Evolutionary conservation across 441 rosid species (phyloP).

Genomic region (Dalechampia spathulata): DNA sequence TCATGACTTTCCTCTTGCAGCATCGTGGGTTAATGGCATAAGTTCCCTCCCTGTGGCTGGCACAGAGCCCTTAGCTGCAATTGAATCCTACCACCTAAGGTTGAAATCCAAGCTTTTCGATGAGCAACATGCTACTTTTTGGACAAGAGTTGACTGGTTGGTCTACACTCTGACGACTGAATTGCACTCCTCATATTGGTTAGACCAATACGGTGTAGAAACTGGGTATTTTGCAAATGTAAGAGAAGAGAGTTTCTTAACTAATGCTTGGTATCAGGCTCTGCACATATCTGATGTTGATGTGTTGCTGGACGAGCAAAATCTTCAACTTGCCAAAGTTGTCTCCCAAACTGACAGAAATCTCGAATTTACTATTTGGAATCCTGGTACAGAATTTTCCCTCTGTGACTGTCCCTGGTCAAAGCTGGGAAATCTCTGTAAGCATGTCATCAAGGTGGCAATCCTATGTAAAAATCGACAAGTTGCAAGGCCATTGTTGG

Average conservation of each 20-base stretch:
- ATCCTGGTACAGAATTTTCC: slow-evolving; percentile 57
- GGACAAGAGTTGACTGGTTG: slow-evolving; percentile 47
- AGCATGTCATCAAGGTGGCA: slow-evolving; percentile 50
- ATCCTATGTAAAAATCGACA: slow-evolving; percentile 37
- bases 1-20: slow-evolving; percentile 23
- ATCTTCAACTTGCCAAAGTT: slow-evolving; percentile 42
- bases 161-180: slow-evolving; percentile 39
- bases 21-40: slow-evolving; percentile 30
- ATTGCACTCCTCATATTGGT: slow-evolving; percentile 45
- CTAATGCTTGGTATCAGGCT: slow-evolving; percentile 46
- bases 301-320: slow-evolving; percentile 37
- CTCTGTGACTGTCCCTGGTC: slow-evolving; percentile 45
- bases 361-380: slow-evolving; percentile 33
- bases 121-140: slow-evolving; percentile 26
- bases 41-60: slow-evolving; percentile 38
- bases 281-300: slow-evolving; percentile 34
- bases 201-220: slow-evolving; percentile 32
- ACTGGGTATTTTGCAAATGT: slow-evolving; percentile 36
- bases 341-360: slow-evolving; percentile 36
- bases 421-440: slow-evolving; percentile 39
- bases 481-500: slow-evolving; percentile 37
- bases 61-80: slow-evolving; percentile 42
- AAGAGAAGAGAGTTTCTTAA: slow-evolving; percentile 29
- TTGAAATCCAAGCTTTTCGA: slow-evolving; percentile 36
- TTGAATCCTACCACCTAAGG: slow-evolving; percentile 46